Percentiles rank a stretch among this genome's conserved stretches.
These are phyloP conservation scores for Calocera viscosa DNA, from an alignment of 768 basidiomycete genomes.

Conservation along the genomic window DNA sequence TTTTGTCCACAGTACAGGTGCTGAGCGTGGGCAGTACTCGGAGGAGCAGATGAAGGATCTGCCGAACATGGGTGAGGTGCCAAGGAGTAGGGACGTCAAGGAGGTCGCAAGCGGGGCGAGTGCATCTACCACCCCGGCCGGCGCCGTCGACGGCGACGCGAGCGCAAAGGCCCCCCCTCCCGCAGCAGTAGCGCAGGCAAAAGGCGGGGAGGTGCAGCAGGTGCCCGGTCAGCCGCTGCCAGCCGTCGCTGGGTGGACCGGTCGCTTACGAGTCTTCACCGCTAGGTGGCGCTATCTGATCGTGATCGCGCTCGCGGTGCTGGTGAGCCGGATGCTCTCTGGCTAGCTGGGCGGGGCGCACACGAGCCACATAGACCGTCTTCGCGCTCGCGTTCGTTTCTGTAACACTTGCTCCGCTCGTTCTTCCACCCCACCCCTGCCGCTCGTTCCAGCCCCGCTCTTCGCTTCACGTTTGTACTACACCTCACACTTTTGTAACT, in stretches of 20 bases:
- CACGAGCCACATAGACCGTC: background rate
- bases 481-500: background rate
- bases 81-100: background rate
- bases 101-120: background rate
- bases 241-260: background rate
- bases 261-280: background rate
- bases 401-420: too few relatives aligned
- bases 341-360: background rate
- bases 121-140: background rate
- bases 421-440: too few relatives aligned
- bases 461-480: background rate
- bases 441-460: too few relatives aligned
- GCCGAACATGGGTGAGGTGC: slow-evolving; percentile 78
- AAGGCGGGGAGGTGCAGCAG: too few relatives aligned
- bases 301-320: background rate
- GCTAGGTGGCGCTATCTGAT: slow-evolving; percentile 2
- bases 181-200: too few relatives aligned
- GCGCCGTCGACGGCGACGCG: background rate
- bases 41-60: slow-evolving; percentile 51
- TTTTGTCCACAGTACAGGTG: slow-evolving; percentile 10
- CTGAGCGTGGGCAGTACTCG: slow-evolving; percentile 47
- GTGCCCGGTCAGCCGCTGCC: background rate
- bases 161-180: too few relatives aligned
- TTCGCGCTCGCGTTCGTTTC: too few relatives aligned
- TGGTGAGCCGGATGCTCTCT: background rate